phyloP scores from a whole-genome alignment of 23 red algal species.

The Gracilaria domingensis region DNA sequence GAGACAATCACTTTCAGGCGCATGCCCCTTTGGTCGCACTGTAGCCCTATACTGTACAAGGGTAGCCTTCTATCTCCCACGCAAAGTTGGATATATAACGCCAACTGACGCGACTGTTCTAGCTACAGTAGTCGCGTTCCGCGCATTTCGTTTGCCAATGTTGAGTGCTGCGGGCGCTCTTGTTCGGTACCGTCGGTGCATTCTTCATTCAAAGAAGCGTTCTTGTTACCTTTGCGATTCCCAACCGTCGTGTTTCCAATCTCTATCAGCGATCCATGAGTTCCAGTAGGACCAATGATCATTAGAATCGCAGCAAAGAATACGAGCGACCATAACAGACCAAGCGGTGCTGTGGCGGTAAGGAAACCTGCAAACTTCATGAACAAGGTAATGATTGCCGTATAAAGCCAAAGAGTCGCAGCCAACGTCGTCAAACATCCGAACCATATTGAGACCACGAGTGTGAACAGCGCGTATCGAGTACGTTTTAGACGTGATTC shows the following conservation, averaged over 20 bases:
- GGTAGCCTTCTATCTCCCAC: too few species aligned
- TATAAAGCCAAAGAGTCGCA: constrained; percentile 40
- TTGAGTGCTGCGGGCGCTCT: too few species aligned
- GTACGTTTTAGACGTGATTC: constrained; percentile 21
- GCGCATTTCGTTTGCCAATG: too few species aligned
- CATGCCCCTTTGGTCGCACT: too few species aligned
- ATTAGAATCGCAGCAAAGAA: constrained; percentile 51
- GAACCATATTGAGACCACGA: constrained; percentile 41
- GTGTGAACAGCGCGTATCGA: constrained; percentile 53
- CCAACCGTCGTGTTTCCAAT: background rate
- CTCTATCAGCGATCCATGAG: background rate
- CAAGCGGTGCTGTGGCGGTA: constrained; percentile 13
- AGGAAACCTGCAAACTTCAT: constrained; percentile 62
- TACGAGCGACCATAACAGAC: constrained; percentile 73
- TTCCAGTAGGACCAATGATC: background rate
- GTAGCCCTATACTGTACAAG: too few species aligned
- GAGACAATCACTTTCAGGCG: too few species aligned
- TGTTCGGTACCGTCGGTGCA: too few species aligned
- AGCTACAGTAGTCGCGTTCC: too few species aligned
- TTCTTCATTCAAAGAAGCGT: background rate
- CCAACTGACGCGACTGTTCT: too few species aligned
- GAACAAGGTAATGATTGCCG: constrained; percentile 73
- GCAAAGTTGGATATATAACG: too few species aligned
- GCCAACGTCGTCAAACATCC: constrained; percentile 63
- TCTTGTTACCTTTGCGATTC: background rate